Evolutionary conservation across 2,329 filamentous ascomycete genomes (phyloP), one percentile per base, ranked within the genome.

Genomic region (Pezicula radicicola): DNA sequence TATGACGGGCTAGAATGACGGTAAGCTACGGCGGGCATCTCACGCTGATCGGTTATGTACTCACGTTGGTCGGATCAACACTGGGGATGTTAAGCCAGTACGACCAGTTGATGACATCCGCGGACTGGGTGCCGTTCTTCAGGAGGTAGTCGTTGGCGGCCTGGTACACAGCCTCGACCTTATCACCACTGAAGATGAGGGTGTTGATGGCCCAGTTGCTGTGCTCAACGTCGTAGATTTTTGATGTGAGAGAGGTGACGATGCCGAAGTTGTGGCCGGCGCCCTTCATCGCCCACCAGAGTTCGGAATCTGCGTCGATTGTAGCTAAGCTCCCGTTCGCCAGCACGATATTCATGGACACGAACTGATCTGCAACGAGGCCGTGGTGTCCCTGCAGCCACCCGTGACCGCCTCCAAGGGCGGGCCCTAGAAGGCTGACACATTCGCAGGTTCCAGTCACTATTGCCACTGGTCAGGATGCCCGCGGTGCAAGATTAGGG

Each of bases 241-340:
- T 75, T 16, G 68, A 67, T 0, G 70, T 73, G 9, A 75, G 65
- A 1, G 71, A 72, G 1, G 75, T 80, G 15, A 83, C 75, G 49
- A 83, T 73, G 39, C 80, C 80, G 52, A 83, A 83, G 63, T 83
- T 83, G 53, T 81, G 76, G 1, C 79, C 80, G 2, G 79, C 80
- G 4, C 80, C 80, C 46, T 71, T 70, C 57, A 84, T 70, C 1
- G 70, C 80, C 80, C 79, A 84, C 62, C 72, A 83, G 8, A 84
- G 70, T 35, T 83, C 79, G 0, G 74, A 72, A 7, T 67, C 65
- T 37, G 66, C 61, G 50, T 72, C 62, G 1, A 77, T 64, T 0
- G 68, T 73, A 44, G 72, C 47, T 66, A 72, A 72, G 30, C 75
- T 73, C 63, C 80, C 79, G 46, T 80, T 76, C 0, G 72, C 72